These are phyloP conservation scores for Xerocomus cyaneibrunnescens DNA, from an alignment of 1,284 basidiomycete genomes.

Conservation along the genomic window DNA sequence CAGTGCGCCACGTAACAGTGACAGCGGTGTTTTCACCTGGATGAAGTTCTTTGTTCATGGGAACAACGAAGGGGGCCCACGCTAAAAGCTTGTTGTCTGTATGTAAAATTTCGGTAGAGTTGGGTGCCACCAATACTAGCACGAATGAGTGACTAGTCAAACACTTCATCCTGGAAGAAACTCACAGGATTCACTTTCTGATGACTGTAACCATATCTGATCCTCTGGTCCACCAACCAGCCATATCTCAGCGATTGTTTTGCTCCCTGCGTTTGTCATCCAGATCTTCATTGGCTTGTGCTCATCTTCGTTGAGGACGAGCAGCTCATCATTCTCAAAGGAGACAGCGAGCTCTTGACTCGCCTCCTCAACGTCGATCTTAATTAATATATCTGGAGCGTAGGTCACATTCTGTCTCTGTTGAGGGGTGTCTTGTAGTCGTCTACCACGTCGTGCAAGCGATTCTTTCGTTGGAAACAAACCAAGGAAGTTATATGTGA, in stretches of 20 bases:
- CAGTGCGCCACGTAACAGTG: constrained; percentile 53
- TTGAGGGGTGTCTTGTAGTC: constrained; percentile 67
- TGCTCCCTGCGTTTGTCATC: constrained; percentile 61
- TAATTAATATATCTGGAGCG: constrained; percentile 58
- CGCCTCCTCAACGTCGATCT: constrained; percentile 58
- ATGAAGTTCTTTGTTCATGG: constrained; percentile 38
- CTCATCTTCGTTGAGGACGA: constrained; percentile 64
- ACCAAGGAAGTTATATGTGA: constrained; percentile 65
- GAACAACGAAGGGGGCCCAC: constrained; percentile 47
- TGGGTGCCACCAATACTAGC: constrained; percentile 30
- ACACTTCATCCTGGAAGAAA: not conserved
- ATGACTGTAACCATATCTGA: constrained; percentile 51
- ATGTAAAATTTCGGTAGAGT: constrained; percentile 34
- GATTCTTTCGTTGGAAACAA: constrained; percentile 62
- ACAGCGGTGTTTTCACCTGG: constrained; percentile 48
- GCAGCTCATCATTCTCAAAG: constrained; percentile 52
- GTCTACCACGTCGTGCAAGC: constrained; percentile 59
- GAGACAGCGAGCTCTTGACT: constrained; percentile 56
- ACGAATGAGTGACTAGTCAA: constrained; percentile 17
- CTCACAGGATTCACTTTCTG: constrained; percentile 20
- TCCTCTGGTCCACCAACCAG: constrained; percentile 58
- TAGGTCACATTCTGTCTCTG: constrained; percentile 67
- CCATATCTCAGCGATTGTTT: constrained; percentile 65
- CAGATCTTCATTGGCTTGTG: constrained; percentile 50
- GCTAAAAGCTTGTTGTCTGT: constrained; percentile 54